phyloP scores from a whole-genome alignment of 2,329 filamentous ascomycete species.

The Madurella fahalii region DNA sequence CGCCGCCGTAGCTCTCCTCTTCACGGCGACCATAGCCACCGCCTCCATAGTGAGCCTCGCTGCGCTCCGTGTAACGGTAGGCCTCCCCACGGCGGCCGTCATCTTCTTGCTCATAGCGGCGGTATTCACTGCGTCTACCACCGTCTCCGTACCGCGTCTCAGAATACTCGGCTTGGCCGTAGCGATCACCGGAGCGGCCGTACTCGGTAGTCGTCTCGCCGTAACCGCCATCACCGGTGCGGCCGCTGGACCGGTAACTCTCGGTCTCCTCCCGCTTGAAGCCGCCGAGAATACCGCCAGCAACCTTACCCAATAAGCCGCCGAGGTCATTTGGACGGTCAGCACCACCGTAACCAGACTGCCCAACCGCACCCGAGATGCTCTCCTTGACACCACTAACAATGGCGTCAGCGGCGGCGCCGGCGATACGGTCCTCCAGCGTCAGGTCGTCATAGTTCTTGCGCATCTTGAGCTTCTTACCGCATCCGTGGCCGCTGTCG shows the following conservation, averaged over 20 bases:
- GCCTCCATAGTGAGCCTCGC: conserved; percentile 50
- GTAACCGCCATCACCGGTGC: conserved; percentile 56
- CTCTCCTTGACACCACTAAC: conserved; percentile 55
- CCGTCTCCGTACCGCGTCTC: conserved; percentile 57
- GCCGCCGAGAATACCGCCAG: conserved; percentile 57
- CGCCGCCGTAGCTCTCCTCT: conserved; percentile 20
- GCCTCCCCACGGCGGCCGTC: conserved; percentile 37
- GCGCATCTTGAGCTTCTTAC: conserved; percentile 72
- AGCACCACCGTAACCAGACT: conserved; percentile 29
- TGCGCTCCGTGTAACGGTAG: conserved; percentile 54
- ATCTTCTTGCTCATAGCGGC: conserved; percentile 54
- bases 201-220: conserved; percentile 59
- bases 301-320: conserved; percentile 62
- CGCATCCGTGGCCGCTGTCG: conserved; percentile 80
- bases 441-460: conserved; percentile 55
- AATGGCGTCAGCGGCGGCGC: conserved; percentile 53
- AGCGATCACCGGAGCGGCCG: conserved; percentile 52
- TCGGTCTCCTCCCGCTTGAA: conserved; percentile 47
- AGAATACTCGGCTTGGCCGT: conserved; percentile 57
- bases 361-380: conserved; percentile 43
- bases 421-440: conserved; percentile 53
- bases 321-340: conserved; percentile 60
- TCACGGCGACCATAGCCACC: conserved; percentile 24
- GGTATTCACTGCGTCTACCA: conserved; percentile 55
- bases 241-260: conserved; percentile 45